Percentiles rank a stretch among this genome's conserved stretches.
Conservation (phyloP, 148 eudicot species). For the Spergularia marina region DNA sequence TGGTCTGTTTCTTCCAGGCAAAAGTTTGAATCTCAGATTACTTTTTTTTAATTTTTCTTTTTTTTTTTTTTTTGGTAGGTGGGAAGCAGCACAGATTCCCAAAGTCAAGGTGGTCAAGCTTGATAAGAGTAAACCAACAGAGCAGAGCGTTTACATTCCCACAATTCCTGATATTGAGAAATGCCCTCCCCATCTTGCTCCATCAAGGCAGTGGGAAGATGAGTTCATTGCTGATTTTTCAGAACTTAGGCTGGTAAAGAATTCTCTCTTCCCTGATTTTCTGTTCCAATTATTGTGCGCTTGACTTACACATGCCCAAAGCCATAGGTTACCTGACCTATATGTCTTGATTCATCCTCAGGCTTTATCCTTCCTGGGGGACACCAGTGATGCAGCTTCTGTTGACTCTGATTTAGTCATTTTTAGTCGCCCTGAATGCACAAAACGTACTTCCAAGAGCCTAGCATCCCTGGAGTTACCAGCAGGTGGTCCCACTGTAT, state of each 20-base stretch:
- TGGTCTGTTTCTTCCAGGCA: background rate
- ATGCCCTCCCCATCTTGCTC: slow-evolving; percentile 73
- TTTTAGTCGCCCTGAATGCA: slow-evolving; percentile 15
- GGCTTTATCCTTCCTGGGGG: slow-evolving; percentile 45
- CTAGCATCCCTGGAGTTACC: slow-evolving; percentile 17
- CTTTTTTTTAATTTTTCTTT: too few relatives aligned
- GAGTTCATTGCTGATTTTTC: slow-evolving; percentile 73
- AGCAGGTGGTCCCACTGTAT: slow-evolving; percentile 48
- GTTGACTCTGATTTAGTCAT: slow-evolving; percentile 24
- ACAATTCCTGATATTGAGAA: slow-evolving; percentile 71
- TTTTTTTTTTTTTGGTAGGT: too few relatives aligned
- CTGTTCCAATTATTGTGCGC: background rate
- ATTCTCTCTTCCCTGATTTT: background rate
- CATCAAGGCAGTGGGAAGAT: slow-evolving; percentile 74
- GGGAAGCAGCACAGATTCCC: slow-evolving; percentile 81
- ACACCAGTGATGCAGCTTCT: slow-evolving; percentile 21
- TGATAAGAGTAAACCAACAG: slow-evolving; percentile 43
- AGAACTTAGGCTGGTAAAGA: slow-evolving; percentile 65
- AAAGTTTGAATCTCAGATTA: background rate
- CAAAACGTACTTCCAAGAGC: slow-evolving; percentile 11
- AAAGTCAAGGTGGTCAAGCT: slow-evolving; percentile 77
- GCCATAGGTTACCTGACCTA: background rate
- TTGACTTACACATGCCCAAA: background rate
- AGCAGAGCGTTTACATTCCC: slow-evolving; percentile 89
- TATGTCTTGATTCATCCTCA: slow-evolving; percentile 21